Evolutionary conservation across 1,284 basidiomycete genomes (phyloP), one percentile per base, ranked within the genome.

Genomic region (Apiotrichum akiyoshidainum): DNA sequence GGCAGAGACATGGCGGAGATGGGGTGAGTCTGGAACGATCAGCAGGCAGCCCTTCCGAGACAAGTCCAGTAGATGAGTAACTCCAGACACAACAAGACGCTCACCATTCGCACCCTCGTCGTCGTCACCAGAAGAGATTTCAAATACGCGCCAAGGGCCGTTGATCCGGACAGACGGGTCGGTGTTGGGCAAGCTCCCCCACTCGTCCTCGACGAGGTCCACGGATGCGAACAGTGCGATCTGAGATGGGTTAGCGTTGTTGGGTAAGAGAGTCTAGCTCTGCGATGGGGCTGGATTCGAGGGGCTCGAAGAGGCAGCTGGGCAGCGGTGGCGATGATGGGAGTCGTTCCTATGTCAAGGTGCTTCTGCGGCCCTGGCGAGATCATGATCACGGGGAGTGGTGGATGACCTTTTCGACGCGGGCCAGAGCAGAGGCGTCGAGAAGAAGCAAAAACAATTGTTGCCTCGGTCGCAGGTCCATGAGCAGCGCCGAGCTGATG

Each of bases 1-100:
- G 9, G 86, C 86, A 33, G 89, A 90, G 34, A 92, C 81, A 71
- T 89, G 86, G 59, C 87, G 84, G 0, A 90, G 64, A 52, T 76
- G 72, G n/a, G 73, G 72, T 1, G 72, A 74, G 58, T 75, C 74
- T 75, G 26, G 26, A 55, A 2, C 13, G n/a, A 45, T 63, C 54
- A 61, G 58, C 35, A 17, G 21, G 11, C 3, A 13, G 16, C 46
- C n/a, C 5, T 11, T 40, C 35, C 19, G 35, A 42, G 17, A 39
- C 33, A 21, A 13, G 11, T 12, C 3, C 21, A 21, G 19, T 9
- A 37, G 54, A 22, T 6, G 6, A 6, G 26, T 33, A 6, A 5
- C 26, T 5, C 14, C 46, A 33, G 11, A n/a, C 17, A 6, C 21
- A 31, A 31, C 26, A 31, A 31, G 26, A 54, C 70, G n/a, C n/a